phyloP scores from a whole-genome alignment of 2,329 filamentous ascomycete genomes.

The Peltaster fructicola region DNA sequence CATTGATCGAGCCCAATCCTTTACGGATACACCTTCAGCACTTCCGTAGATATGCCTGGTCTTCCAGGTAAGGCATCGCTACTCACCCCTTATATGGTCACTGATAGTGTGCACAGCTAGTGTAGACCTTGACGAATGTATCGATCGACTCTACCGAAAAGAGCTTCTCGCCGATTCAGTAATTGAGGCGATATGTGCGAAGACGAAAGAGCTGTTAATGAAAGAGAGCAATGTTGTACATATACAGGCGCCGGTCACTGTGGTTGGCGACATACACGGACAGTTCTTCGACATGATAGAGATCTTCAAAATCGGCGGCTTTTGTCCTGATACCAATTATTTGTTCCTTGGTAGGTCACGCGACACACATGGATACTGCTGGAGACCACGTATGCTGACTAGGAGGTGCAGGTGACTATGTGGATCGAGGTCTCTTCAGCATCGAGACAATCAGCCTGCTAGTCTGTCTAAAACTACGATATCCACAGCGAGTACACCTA shows the following conservation, averaged over 20 bases:
- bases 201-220: conserved; percentile 97
- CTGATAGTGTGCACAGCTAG: conserved; percentile 41
- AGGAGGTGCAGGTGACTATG: conserved; percentile 60
- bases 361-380: no score
- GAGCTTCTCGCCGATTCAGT: conserved; percentile 94
- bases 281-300: conserved; percentile 99
- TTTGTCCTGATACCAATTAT: conserved; percentile 96
- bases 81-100: neutral
- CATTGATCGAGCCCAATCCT: no score
- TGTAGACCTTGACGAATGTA: conserved; percentile 97
- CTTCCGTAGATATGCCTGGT: conserved; percentile 27
- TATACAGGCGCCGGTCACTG: conserved; percentile 84
- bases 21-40: no score
- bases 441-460: conserved; percentile 97
- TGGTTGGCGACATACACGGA: conserved; percentile 95
- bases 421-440: conserved; percentile 95
- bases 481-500: conserved; percentile 84
- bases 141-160: conserved; percentile 89
- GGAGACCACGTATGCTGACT: conserved; percentile 1
- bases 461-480: conserved; percentile 90
- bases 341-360: conserved; percentile 63
- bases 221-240: conserved; percentile 99
- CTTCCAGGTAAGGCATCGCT: conserved; percentile 27
- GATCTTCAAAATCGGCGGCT: conserved; percentile 96
- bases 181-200: conserved; percentile 97